Evolutionary conservation across 176 grass and related monocot genomes (phyloP).

Genomic region (Elymus sibiricus): DNA sequence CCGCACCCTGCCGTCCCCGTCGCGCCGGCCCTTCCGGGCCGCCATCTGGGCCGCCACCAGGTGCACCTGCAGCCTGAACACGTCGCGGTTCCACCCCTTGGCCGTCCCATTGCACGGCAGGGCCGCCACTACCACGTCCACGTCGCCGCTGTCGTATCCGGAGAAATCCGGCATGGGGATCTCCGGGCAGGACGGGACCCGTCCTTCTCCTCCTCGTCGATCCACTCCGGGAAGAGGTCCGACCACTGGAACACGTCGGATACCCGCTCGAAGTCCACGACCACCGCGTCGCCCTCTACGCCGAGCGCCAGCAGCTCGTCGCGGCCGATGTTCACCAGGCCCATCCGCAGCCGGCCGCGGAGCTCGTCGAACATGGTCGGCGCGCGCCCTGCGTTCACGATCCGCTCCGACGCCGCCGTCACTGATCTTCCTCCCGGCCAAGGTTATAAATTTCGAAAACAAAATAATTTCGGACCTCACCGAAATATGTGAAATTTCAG

Average conservation of each 20-base stretch:
- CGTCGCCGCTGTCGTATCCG: conserved; percentile 24
- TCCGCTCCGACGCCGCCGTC: conserved; percentile 35
- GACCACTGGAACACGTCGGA: conserved; percentile 52
- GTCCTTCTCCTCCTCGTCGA: conserved; percentile 71
- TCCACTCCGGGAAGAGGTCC: conserved; percentile 83
- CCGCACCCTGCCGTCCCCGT: conserved; percentile 7
- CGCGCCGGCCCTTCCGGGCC: conserved; percentile 28
- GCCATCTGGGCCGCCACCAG: conserved; percentile 57
- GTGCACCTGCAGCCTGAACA: conserved; percentile 84
- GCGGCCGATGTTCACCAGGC: conserved; percentile 54
- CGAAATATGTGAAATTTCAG: too few relatives aligned
- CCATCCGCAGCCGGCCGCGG: conserved; percentile 35
- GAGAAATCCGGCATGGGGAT: conserved; percentile 67
- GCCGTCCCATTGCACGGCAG: conserved; percentile 54
- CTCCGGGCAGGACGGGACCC: conserved; percentile 45
- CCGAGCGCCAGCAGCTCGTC: conserved; percentile 42
- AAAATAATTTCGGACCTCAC: too few relatives aligned
- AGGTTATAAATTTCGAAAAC: too few relatives aligned
- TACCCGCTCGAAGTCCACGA: conserved; percentile 49
- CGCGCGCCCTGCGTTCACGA: conserved; percentile 33
- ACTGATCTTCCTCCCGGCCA: too few relatives aligned
- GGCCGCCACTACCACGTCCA: conserved; percentile 64
- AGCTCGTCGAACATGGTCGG: conserved; percentile 61
- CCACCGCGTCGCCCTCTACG: conserved; percentile 30
- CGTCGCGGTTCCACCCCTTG: conserved; percentile 59